Evolutionary conservation across 169 alveolate genomes (phyloP).

Genomic region (Perkinsus chesapeaki): DNA sequence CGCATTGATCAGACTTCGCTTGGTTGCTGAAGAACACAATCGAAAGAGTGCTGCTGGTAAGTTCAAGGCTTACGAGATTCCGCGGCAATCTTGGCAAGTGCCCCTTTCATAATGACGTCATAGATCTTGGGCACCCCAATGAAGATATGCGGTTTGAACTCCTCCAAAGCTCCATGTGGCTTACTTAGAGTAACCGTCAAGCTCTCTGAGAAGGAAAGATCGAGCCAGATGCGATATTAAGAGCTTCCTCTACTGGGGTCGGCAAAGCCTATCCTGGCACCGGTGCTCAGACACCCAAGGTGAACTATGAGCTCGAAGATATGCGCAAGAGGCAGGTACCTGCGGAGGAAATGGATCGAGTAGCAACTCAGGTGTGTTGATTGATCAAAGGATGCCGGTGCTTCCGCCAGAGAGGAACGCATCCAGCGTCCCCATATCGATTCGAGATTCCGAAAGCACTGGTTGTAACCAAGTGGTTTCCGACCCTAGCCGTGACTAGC

Average conservation of each 20-base stretch:
- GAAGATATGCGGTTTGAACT: background rate
- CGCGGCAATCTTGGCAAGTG: background rate
- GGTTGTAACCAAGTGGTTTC: no score
- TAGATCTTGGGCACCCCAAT: background rate
- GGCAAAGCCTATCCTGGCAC: background rate
- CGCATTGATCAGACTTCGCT: background rate
- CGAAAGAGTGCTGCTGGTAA: background rate
- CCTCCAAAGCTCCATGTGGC: background rate
- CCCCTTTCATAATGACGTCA: background rate
- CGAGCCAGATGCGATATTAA: background rate
- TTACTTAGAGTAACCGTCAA: background rate
- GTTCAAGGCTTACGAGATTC: background rate
- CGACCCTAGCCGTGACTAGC: no score
- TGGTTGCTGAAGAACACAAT: background rate
- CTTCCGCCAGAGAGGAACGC: no score
- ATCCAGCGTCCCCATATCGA: no score
- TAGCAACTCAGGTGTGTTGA: background rate
- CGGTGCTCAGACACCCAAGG: background rate
- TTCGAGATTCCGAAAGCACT: no score
- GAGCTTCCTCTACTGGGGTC: background rate
- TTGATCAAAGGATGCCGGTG: background rate
- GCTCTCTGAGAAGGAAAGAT: background rate
- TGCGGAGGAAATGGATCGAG: background rate
- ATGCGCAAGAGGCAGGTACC: background rate
- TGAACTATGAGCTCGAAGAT: background rate